A percentile compares a stretch with the other conserved stretches of the same genome.
Evolutionary conservation across 2,329 filamentous ascomycete species (phyloP).

Genomic region (Botrytis aclada): DNA sequence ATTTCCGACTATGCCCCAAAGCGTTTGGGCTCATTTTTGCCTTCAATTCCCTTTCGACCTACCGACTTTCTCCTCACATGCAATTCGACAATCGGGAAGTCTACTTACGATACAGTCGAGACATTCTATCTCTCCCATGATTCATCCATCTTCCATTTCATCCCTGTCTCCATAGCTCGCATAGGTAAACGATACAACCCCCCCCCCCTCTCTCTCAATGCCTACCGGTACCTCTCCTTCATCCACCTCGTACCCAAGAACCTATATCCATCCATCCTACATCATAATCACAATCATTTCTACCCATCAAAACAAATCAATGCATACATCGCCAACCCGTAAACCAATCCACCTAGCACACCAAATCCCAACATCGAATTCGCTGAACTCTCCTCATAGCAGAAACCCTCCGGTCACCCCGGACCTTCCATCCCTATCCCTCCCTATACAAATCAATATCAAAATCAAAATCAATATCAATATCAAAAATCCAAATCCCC

Average conservation of each 20-base stretch:
- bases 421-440: neutral
- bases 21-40: neutral
- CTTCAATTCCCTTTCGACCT: neutral
- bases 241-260: neutral
- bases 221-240: neutral
- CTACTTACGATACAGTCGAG: too few relatives aligned
- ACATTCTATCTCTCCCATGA: neutral
- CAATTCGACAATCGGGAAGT: neutral
- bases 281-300: too few relatives aligned
- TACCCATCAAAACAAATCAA: neutral
- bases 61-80: neutral
- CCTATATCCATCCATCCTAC: neutral
- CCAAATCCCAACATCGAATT: too few relatives aligned
- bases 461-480: neutral
- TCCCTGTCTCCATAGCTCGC: neutral
- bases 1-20: neutral
- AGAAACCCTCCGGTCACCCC: neutral
- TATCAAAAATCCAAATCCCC: neutral
- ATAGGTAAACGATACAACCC: neutral
- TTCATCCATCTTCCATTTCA: neutral
- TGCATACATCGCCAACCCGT: neutral
- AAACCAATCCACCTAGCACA: neutral
- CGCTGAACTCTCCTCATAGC: too few relatives aligned
- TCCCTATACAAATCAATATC: too few relatives aligned
- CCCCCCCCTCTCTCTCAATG: too few relatives aligned